Evolutionary conservation across 768 basidiomycete genomes (phyloP).

Genomic region (Lactarius trivialis): DNA sequence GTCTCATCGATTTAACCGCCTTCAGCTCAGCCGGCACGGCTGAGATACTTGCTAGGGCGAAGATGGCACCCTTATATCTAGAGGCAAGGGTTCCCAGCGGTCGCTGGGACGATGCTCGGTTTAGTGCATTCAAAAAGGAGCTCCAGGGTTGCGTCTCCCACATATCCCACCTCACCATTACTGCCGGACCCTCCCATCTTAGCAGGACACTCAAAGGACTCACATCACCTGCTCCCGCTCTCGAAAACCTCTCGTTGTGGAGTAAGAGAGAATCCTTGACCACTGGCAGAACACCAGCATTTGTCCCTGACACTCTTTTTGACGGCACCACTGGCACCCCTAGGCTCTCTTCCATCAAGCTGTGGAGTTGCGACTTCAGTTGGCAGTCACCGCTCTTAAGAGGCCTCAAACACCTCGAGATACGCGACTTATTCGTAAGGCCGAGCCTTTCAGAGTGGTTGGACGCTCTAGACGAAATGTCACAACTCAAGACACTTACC

Average conservation of each 20-base stretch:
- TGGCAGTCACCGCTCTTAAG: conserved; percentile 6
- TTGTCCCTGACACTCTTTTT: not conserved
- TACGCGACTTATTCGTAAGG: not conserved
- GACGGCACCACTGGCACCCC: not conserved
- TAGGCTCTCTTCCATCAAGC: not conserved
- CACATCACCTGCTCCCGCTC: not conserved
- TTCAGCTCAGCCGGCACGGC: not conserved
- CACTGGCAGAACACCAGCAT: not conserved
- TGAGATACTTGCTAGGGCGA: conserved; percentile 8
- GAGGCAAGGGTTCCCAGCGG: not conserved
- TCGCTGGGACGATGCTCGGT: not conserved
- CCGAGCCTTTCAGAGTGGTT: not conserved
- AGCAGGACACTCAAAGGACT: not conserved
- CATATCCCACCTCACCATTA: not conserved
- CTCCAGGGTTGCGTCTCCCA: not conserved
- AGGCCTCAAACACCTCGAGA: not conserved
- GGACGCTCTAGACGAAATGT: conserved; percentile 6
- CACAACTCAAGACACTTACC: not conserved
- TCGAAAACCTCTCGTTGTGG: not conserved
- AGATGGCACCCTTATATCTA: not conserved
- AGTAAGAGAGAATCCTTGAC: not conserved
- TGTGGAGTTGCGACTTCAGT: not conserved
- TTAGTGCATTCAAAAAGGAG: not conserved
- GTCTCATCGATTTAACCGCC: not conserved
- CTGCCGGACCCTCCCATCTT: not conserved